A percentile compares a stretch with the other conserved stretches of the same genome.
phyloP scores from a whole-genome alignment of 2,329 filamentous ascomycete genomes.

The Aspergillus quadrilineatus region DNA sequence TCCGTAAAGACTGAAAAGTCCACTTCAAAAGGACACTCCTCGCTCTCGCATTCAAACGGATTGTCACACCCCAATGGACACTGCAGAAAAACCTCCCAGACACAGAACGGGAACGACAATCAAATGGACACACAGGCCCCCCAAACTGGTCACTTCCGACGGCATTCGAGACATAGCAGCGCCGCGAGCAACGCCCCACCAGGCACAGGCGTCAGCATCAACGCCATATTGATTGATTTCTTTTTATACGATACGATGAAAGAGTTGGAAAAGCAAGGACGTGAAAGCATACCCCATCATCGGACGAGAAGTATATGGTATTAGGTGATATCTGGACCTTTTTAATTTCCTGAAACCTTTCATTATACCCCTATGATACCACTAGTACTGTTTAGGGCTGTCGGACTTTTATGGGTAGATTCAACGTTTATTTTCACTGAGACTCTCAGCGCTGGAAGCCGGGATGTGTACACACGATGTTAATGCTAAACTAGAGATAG shows the following conservation, averaged over 20 bases:
- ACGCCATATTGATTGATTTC: slow-evolving; percentile 94
- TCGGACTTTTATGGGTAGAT: slow-evolving; percentile 13
- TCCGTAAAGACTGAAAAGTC: slow-evolving; percentile 3
- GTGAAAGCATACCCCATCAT: slow-evolving; percentile 70
- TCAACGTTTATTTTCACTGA: neutral
- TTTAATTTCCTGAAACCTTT: neutral
- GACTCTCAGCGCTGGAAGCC: slow-evolving; percentile 14
- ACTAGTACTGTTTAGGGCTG: neutral
- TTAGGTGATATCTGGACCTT: slow-evolving; percentile 39
- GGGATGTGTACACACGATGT: slow-evolving; percentile 4
- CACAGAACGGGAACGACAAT: slow-evolving; percentile 1
- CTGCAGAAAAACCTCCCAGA: neutral
- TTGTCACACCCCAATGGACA: neutral
- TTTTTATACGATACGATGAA: slow-evolving; percentile 96
- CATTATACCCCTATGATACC: neutral
- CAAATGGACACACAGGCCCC: slow-evolving; percentile 14
- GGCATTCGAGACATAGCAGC: slow-evolving; percentile 21
- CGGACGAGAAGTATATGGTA: slow-evolving; percentile 95
- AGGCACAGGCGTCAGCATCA: slow-evolving; percentile 49
- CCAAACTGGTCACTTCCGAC: slow-evolving; percentile 19
- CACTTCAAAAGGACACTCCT: slow-evolving; percentile 1
- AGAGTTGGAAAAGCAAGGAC: slow-evolving; percentile 66
- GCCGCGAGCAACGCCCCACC: slow-evolving; percentile 11
- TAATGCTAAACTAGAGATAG: neutral
- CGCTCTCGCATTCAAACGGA: neutral